These are phyloP conservation scores for Pseudognaphalium luteoalbum DNA, from an alignment of 129 eudicot genomes.

Conservation along the genomic window DNA sequence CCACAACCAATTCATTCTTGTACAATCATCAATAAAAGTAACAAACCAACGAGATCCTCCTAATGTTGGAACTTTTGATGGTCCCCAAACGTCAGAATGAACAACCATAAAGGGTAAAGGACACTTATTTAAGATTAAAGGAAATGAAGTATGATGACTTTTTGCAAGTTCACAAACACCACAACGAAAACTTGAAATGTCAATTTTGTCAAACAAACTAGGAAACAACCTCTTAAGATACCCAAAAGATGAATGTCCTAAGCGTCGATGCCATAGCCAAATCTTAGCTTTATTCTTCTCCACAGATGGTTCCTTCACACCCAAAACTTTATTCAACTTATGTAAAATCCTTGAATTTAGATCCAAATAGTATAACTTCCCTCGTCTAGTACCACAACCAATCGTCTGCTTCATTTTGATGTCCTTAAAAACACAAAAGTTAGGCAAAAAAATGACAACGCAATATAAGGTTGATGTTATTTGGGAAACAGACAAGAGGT, in stretches of 20 bases:
- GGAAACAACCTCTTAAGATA: constrained; percentile 7
- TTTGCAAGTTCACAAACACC: constrained; percentile 35
- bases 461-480: background rate
- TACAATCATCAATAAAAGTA: constrained; percentile 36
- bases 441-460: constrained; percentile 3
- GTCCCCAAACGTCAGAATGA: constrained; percentile 37
- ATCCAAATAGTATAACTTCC: constrained; percentile 10
- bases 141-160: constrained; percentile 20
- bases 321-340: background rate
- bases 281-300: background rate
- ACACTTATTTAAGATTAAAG: constrained; percentile 16
- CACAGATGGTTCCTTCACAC: too few relatives aligned
- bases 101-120: constrained; percentile 14
- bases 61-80: constrained; percentile 24
- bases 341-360: background rate
- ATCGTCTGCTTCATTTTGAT: constrained; percentile 1
- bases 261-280: constrained; percentile 5
- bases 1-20: constrained; percentile 31
- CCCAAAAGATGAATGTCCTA: constrained; percentile 18
- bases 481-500: background rate
- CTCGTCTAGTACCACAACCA: constrained; percentile 8
- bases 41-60: constrained; percentile 38
- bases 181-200: constrained; percentile 9
- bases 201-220: background rate
- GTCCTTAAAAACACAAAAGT: constrained; percentile 9